Conservation (phyloP, 2,329 filamentous ascomycete species). For the Colletotrichum theobromicola region DNA sequence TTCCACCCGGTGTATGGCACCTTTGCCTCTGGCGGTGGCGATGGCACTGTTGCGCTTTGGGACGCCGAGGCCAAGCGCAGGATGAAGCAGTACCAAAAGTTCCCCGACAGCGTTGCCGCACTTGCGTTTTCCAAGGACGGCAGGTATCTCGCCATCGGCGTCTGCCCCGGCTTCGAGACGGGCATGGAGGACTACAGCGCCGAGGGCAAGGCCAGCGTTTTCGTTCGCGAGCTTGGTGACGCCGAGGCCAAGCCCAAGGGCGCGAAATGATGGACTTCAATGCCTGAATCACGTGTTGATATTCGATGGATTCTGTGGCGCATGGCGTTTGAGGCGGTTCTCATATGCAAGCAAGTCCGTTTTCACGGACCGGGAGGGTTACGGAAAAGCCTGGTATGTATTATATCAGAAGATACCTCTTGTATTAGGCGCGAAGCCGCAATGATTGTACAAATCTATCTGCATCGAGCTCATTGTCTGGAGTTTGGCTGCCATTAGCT, state of each 20-base stretch:
- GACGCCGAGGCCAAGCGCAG: conserved; percentile 89
- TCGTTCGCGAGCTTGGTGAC: conserved; percentile 83
- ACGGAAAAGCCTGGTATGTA: conserved; percentile 21
- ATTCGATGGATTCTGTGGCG: conserved; percentile 26
- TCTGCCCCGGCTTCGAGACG: conserved; percentile 88
- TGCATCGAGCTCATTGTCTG: not conserved
- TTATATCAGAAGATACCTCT: conserved; percentile 21
- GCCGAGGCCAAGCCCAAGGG: conserved; percentile 88
- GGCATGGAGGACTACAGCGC: conserved; percentile 80
- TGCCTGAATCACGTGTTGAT: not conserved
- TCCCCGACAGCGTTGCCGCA: conserved; percentile 78
- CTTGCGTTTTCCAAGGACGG: conserved; percentile 81
- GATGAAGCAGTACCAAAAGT: conserved; percentile 88
- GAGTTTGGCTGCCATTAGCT: not conserved
- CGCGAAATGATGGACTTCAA: conserved; percentile 57
- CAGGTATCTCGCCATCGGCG: conserved; percentile 77
- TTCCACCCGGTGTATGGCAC: conserved; percentile 86
- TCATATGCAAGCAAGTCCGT: conserved; percentile 32
- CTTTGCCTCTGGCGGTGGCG: conserved; percentile 88
- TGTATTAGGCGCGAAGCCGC: not conserved
- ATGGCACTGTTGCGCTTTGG: conserved; percentile 92
- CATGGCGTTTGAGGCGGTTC: conserved; percentile 21
- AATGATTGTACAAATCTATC: not conserved
- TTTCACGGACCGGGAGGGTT: conserved; percentile 27
- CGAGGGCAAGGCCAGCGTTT: conserved; percentile 76